Evolutionary conservation across 192 early-diverging fungal species (phyloP).

Genomic region (Mortierella hygrophila): DNA sequence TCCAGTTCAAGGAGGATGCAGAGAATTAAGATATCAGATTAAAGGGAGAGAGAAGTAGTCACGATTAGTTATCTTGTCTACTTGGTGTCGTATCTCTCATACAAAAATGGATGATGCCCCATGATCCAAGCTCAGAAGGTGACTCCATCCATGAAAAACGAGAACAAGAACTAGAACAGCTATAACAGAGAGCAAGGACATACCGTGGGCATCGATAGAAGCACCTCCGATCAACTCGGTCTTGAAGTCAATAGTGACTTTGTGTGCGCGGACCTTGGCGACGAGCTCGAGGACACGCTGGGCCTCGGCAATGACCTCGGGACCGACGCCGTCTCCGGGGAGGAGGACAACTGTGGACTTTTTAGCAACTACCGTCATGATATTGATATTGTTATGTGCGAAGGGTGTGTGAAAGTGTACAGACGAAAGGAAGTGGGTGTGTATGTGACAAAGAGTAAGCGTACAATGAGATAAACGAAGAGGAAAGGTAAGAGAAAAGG

Average conservation of each 20-base stretch:
- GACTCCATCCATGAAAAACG: background rate
- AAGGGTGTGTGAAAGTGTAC: background rate
- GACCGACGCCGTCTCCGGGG: slow-evolving; percentile 96
- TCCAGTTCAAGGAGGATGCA: background rate
- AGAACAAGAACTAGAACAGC: background rate
- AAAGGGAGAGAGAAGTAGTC: slow-evolving; percentile 14
- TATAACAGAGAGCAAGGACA: background rate
- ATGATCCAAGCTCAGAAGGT: background rate
- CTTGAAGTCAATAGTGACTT: slow-evolving; percentile 76
- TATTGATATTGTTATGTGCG: background rate
- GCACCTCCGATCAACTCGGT: slow-evolving; percentile 90
- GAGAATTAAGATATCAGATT: background rate
- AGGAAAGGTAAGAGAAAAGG: background rate
- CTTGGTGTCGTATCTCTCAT: background rate
- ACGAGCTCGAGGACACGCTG: slow-evolving; percentile 90
- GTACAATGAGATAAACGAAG: background rate
- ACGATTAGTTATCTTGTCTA: slow-evolving; percentile 25
- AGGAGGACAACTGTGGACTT: slow-evolving; percentile 71
- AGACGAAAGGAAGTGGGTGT: background rate
- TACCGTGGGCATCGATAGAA: slow-evolving; percentile 93
- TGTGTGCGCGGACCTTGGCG: slow-evolving; percentile 70
- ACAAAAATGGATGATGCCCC: background rate
- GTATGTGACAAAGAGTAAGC: background rate
- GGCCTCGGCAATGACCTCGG: slow-evolving; percentile 94
- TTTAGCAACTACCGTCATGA: slow-evolving; percentile 19